Conservation (phyloP, 352 stramenopile genomes). For the Phytopythium delawarense region DNA sequence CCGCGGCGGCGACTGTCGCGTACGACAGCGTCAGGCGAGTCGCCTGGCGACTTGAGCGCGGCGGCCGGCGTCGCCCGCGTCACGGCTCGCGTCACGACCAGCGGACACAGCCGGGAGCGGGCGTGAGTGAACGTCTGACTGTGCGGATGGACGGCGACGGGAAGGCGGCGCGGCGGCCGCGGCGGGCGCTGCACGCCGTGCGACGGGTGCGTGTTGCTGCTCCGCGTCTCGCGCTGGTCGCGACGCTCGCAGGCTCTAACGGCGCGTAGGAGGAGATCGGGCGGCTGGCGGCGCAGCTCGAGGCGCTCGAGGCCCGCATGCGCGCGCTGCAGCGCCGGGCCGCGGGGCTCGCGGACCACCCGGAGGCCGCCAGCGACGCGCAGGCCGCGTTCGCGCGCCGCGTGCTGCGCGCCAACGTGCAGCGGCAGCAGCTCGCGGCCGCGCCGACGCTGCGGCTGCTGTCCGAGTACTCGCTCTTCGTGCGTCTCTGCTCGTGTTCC, state of each 20-base stretch:
- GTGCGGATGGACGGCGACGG: not conserved
- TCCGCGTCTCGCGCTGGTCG: not conserved
- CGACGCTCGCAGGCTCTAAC: not conserved
- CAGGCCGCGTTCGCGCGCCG: conserved; percentile 5
- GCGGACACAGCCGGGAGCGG: not conserved
- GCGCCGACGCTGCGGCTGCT: conserved; percentile 5
- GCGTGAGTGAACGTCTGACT: not conserved
- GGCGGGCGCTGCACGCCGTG: conserved; percentile 8
- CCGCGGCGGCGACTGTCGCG: not conserved
- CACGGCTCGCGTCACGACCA: not conserved
- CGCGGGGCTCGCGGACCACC: conserved; percentile 1
- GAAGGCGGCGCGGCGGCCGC: not conserved
- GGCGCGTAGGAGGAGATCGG: conserved; percentile 17
- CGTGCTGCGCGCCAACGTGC: conserved; percentile 13
- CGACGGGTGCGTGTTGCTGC: not conserved
- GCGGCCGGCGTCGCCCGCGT: not conserved
- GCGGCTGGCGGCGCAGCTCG: conserved; percentile 13
- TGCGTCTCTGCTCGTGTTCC: not conserved
- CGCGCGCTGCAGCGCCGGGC: conserved; percentile 15
- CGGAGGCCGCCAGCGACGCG: conserved; percentile 8
- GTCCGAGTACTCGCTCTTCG: conserved; percentile 10
- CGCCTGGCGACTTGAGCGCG: not conserved
- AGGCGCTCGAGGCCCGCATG: conserved; percentile 13
- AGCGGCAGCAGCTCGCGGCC: conserved; percentile 5
- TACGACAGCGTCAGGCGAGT: not conserved